Base-by-base conservation (phyloP, 2,329 filamentous ascomycete genomes). In the Nemania abortiva region DNA sequence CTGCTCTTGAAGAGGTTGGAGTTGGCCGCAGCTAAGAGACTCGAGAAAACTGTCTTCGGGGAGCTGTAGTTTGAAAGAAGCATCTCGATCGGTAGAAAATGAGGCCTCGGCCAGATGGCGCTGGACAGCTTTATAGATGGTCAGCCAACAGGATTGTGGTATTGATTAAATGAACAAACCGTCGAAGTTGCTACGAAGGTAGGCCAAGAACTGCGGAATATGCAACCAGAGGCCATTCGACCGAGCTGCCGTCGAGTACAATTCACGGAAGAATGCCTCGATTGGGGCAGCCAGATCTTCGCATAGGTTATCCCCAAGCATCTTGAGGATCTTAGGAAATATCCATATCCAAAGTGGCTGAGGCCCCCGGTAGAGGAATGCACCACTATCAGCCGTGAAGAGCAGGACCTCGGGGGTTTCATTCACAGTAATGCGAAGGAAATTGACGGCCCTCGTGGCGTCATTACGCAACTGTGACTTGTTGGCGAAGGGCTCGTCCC, bases 331-430 rank as follows among this genome's bases (percentile, higher is more conserved):
- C 77, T 84, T 87, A 56, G 85, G 91, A 71, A 88, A 86, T 72
- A 88, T 83, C 89, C 89, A 92, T 47, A 87, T 77, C 85, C 91
- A 92, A 50, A 91, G 82, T 4, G 92, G 86, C 69, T 90, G 89
- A 47, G 81, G 80, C 18, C 89, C 87, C 49, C 87, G 83, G 59
- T 85, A 85, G 63, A 89, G 77, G 54, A 85, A 84, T 3, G 79
- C 78, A 52, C 81, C 81, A 2, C 75, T 75, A 22, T 81, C 77
- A 11, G 82, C 80, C 31, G 78, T 79, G 67, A 83, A 84, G 22
- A 86, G 81, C 31, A 95, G 82, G n/a, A 94, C 87, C 45, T 85
- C 83, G 1, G 92, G 94, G 7, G 91, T 92, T 76, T 94, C 92
- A 70, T 89, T 87, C 72, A 97, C 86, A 2, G 92, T 92, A 60